A percentile compares a stretch with the other conserved stretches of the same genome.
Conservation (phyloP, 768 basidiomycete species). For the Melanogaster broomeanus region DNA sequence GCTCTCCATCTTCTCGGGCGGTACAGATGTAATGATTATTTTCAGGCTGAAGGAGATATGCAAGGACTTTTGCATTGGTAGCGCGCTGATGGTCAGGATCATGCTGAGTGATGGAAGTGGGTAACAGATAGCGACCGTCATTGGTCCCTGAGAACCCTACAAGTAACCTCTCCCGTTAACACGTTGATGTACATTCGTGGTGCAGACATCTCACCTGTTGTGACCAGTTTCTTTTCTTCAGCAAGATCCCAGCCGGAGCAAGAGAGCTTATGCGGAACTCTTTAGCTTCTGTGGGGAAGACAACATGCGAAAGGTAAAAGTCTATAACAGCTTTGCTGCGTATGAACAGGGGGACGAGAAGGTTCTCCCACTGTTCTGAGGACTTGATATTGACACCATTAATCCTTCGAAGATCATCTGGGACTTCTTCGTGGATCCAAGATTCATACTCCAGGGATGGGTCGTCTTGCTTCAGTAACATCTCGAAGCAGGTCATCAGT, state of each 20-base stretch:
- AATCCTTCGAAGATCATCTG: slow-evolving; percentile 30
- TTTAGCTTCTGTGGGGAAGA: slow-evolving; percentile 53
- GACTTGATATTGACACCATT: slow-evolving; percentile 47
- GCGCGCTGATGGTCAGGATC: slow-evolving; percentile 39
- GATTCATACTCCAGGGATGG: slow-evolving; percentile 41
- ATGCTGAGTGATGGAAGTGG: slow-evolving; percentile 7
- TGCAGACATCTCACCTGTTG: slow-evolving; percentile 9
- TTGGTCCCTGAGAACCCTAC: slow-evolving; percentile 54
- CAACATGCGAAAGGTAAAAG: slow-evolving; percentile 47
- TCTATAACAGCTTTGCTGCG: slow-evolving; percentile 41
- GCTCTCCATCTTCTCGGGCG: slow-evolving; percentile 27
- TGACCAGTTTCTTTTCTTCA: slow-evolving; percentile 25
- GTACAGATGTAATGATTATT: slow-evolving; percentile 34
- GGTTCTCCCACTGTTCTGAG: slow-evolving; percentile 24
- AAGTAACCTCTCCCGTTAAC: neutral
- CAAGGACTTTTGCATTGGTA: slow-evolving; percentile 44
- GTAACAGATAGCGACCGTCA: slow-evolving; percentile 36
- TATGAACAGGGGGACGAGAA: slow-evolving; percentile 37
- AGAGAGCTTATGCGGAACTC: slow-evolving; percentile 48
- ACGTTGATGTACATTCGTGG: neutral
- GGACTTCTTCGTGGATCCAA: slow-evolving; percentile 38
- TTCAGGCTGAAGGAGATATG: slow-evolving; percentile 25
- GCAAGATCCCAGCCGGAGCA: slow-evolving; percentile 58
- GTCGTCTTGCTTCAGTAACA: slow-evolving; percentile 42
- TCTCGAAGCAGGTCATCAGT: slow-evolving; percentile 37